phyloP scores from a whole-genome alignment of 2,329 filamentous ascomycete species.

The Grosmannia penicillata region DNA sequence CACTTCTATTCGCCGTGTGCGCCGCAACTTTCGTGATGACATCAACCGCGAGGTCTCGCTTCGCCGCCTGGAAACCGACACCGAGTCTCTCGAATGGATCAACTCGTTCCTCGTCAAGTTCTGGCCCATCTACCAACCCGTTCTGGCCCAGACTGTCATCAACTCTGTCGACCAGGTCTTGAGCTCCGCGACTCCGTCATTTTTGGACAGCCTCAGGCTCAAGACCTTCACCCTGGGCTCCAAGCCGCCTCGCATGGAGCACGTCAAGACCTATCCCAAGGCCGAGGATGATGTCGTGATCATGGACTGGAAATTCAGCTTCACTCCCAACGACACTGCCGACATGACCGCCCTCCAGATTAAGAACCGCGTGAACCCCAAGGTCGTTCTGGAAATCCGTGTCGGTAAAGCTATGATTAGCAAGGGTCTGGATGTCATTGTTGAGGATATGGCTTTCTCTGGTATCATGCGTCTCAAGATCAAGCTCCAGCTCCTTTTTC shows the following conservation, averaged over 20 bases:
- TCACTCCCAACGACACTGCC: constrained; percentile 84
- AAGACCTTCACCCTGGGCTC: constrained; percentile 88
- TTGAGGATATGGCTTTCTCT: constrained; percentile 93
- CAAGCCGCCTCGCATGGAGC: constrained; percentile 90
- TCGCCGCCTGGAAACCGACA: constrained; percentile 74
- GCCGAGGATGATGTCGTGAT: constrained; percentile 88
- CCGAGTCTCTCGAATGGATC: constrained; percentile 94
- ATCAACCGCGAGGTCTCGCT: constrained; percentile 73
- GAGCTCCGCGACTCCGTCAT: constrained; percentile 79
- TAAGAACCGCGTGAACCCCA: constrained; percentile 93
- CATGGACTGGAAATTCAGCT: constrained; percentile 99
- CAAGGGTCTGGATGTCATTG: constrained; percentile 93
- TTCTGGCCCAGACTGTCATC: constrained; percentile 82
- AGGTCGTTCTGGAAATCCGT: constrained; percentile 86
- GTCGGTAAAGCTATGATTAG: constrained; percentile 94
- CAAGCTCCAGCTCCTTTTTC: constrained; percentile 91
- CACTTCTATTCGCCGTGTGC: constrained; percentile 82
- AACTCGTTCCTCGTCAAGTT: constrained; percentile 98
- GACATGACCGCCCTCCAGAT: constrained; percentile 85
- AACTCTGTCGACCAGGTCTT: constrained; percentile 92
- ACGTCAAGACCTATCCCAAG: constrained; percentile 96
- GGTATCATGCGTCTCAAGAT: constrained; percentile 95
- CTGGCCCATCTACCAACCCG: constrained; percentile 96
- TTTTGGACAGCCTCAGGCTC: constrained; percentile 85
- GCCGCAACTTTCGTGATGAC: constrained; percentile 92